phyloP scores from a whole-genome alignment of 345 rosid genomes.

The Zanthoxylum bungeanum region DNA sequence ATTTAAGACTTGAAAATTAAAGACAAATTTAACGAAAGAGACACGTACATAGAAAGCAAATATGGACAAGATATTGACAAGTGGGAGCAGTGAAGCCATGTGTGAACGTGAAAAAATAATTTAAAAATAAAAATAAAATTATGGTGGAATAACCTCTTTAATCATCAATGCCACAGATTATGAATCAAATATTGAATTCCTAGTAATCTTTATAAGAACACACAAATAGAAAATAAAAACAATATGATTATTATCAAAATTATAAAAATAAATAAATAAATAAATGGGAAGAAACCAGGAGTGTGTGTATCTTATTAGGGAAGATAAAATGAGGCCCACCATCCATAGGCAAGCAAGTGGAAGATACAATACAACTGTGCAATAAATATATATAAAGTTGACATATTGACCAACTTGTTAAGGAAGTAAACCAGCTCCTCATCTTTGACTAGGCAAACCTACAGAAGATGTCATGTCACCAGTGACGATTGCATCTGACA shows the following conservation, averaged over 20 bases:
- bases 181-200: too few species aligned
- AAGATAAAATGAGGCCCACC: neutral
- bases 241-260: neutral
- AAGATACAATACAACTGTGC: neutral
- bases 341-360: neutral
- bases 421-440: slow-evolving; percentile 14
- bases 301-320: neutral
- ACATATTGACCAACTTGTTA: slow-evolving; percentile 17
- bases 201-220: too few species aligned
- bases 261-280: neutral
- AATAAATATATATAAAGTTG: slow-evolving; percentile 3
- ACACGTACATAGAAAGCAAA: too few species aligned
- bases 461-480: neutral
- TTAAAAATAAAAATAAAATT: too few species aligned
- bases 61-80: too few species aligned
- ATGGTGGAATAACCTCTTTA: too few species aligned
- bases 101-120: too few species aligned
- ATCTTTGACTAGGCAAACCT: slow-evolving; percentile 25
- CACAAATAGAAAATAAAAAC: too few species aligned
- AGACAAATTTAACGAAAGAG: too few species aligned
- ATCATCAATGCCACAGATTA: too few species aligned
- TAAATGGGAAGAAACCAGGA: neutral
- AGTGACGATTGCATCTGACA: neutral
- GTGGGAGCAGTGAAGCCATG: too few species aligned
- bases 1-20: too few species aligned